Percentiles rank a stretch among this genome's conserved stretches.
Evolutionary conservation across 2,329 filamentous ascomycete species (phyloP).

Genomic region (Helicocarpus griseus): DNA sequence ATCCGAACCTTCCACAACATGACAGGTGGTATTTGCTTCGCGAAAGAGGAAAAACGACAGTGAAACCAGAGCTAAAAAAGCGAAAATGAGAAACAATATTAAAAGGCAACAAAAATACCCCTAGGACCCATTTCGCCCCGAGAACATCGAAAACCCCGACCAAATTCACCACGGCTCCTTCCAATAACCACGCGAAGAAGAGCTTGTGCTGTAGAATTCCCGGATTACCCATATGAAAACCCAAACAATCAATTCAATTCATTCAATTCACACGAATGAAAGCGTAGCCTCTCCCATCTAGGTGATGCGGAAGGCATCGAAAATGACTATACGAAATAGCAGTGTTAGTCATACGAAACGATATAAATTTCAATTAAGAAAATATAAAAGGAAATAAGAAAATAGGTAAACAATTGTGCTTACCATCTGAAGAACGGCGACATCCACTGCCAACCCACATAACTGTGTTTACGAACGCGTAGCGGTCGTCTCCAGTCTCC

Average conservation of each 20-base stretch:
- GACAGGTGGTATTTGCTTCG: background rate
- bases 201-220: background rate
- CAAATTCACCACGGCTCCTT: background rate
- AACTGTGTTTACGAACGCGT: constrained; percentile 39
- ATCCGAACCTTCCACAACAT: no score
- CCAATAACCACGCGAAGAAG: background rate
- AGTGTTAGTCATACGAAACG: background rate
- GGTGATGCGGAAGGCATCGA: constrained; percentile 30
- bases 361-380: background rate
- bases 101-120: background rate
- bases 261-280: background rate
- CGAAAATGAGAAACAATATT: background rate
- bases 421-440: constrained; percentile 37
- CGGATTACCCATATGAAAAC: background rate
- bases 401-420: constrained; percentile 9
- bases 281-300: constrained; percentile 10
- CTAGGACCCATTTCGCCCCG: background rate
- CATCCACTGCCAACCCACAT: constrained; percentile 44
- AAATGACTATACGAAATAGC: constrained; percentile 20
- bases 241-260: background rate
- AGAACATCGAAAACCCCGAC: background rate
- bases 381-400: background rate
- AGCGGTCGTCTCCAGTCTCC: constrained; percentile 42
- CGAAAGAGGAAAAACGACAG: background rate
- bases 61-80: background rate